Evolutionary conservation across 208 protist genomes (phyloP).

Genomic region (Trypanosoma scelopori): DNA sequence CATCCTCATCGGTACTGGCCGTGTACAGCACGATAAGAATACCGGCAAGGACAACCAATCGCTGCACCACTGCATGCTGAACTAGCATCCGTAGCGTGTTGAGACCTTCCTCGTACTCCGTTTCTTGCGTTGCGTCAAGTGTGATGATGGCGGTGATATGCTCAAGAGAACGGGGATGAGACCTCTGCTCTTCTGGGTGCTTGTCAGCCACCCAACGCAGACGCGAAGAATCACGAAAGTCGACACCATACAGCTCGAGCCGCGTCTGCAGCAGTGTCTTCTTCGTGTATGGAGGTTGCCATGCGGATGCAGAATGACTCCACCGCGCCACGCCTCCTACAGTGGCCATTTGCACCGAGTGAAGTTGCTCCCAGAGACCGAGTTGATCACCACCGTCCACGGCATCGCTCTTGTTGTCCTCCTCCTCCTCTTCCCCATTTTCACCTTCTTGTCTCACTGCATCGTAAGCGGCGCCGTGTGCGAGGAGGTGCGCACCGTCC

Average conservation of each 20-base stretch:
- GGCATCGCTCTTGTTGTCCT: constrained; percentile 3
- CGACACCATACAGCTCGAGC: constrained; percentile 20
- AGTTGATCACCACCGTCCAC: constrained; percentile 6
- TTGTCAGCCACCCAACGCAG: constrained; percentile 3
- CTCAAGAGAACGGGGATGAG: not conserved
- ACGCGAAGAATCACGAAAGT: constrained; percentile 10
- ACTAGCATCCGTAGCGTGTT: constrained; percentile 15
- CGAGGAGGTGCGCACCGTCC: constrained; percentile 7
- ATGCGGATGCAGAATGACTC: not conserved
- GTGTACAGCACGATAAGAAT: constrained; percentile 24
- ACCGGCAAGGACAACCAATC: constrained; percentile 17
- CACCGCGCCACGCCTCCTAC: not conserved
- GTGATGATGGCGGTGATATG: constrained; percentile 24
- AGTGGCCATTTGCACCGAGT: constrained; percentile 3
- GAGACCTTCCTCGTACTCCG: constrained; percentile 18
- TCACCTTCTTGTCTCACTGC: not conserved
- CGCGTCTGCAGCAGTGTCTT: constrained; percentile 8
- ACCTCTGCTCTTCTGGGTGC: not conserved
- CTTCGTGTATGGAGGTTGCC: not conserved
- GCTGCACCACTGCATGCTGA: constrained; percentile 7
- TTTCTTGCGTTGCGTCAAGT: constrained; percentile 8
- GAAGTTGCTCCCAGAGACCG: constrained; percentile 26
- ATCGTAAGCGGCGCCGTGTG: not conserved
- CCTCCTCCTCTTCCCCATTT: not conserved
- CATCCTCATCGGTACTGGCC: constrained; percentile 1